phyloP scores from a whole-genome alignment of 176 grass and related monocot genomes.

The Pontederia crassipes region DNA sequence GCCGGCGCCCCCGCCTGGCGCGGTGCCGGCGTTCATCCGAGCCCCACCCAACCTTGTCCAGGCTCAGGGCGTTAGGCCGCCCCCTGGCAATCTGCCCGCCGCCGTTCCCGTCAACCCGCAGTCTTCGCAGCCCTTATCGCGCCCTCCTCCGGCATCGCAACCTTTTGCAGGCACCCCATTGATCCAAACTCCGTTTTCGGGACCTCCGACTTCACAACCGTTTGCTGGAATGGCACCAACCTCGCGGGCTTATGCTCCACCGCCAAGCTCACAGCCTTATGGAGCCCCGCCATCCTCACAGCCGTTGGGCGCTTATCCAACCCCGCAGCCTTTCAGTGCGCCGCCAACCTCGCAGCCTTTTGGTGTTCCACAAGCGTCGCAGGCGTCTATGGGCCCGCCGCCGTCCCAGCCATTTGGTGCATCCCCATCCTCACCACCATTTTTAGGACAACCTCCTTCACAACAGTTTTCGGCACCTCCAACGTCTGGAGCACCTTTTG shows the following conservation, averaged over 20 bases:
- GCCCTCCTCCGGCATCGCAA: background rate
- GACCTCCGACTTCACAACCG: conserved; percentile 1
- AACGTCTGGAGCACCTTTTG: conserved; percentile 23
- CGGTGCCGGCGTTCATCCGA: background rate
- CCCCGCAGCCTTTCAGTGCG: conserved; percentile 22
- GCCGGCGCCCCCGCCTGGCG: background rate
- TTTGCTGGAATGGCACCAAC: no score
- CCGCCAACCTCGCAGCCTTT: conserved; percentile 7
- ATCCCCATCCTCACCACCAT: conserved; percentile 10
- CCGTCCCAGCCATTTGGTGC: background rate
- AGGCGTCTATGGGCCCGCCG: background rate
- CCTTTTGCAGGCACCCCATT: background rate
- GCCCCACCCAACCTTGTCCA: conserved; percentile 9
- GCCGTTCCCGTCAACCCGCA: background rate
- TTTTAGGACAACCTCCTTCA: background rate
- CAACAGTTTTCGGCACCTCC: conserved; percentile 20
- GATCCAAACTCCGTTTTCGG: background rate
- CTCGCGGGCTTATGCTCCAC: background rate
- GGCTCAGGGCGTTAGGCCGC: background rate
- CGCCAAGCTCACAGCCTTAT: background rate
- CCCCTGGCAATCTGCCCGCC: conserved; percentile 8
- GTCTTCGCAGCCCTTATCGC: no score
- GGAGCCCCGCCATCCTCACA: no score
- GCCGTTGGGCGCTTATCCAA: background rate
- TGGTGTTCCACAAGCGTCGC: background rate